Conservation (phyloP, 2,329 filamentous ascomycete species). For the Ceratocystis alfenasii region DNA sequence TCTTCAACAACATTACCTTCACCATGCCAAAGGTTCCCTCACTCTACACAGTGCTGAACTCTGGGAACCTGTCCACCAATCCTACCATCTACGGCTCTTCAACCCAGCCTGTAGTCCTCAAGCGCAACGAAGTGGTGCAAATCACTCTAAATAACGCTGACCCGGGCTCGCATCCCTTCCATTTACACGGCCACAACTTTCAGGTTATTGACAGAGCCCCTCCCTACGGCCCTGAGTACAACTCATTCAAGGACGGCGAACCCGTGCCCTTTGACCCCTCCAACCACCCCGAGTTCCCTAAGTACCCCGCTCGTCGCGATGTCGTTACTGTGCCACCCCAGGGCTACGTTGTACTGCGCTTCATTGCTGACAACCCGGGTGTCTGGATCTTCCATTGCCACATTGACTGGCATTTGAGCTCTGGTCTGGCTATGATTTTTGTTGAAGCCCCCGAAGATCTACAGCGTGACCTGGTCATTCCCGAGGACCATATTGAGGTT, state of each 20-base stretch:
- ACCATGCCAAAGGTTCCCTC: conserved; percentile 53
- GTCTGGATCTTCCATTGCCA: conserved; percentile 38
- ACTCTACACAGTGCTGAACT: conserved; percentile 52
- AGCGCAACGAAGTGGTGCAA: conserved; percentile 43
- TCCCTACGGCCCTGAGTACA: conserved; percentile 17
- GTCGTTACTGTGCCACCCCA: conserved; percentile 36
- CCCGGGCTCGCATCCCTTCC: conserved; percentile 48
- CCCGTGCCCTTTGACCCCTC: conserved; percentile 30
- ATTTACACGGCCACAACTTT: conserved; percentile 52
- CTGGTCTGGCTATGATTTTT: conserved; percentile 33
- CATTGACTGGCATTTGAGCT: conserved; percentile 41
- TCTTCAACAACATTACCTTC: conserved; percentile 54
- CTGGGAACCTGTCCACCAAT: conserved; percentile 37
- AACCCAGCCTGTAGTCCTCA: conserved; percentile 42
- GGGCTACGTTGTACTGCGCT: conserved; percentile 39
- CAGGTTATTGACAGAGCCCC: conserved; percentile 33
- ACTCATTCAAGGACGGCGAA: conserved; percentile 23
- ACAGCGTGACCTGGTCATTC: conserved; percentile 45
- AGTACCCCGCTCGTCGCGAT: conserved; percentile 37
- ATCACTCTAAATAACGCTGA: conserved; percentile 50
- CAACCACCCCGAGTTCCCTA: conserved; percentile 30
- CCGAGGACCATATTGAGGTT: conserved; percentile 35
- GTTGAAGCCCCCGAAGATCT: conserved; percentile 30
- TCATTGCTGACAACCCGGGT: conserved; percentile 36
- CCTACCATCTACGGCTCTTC: conserved; percentile 40